Evolutionary conservation across 164 flowering plant genomes (phyloP), one percentile per base, ranked within the genome.

Genomic region (Buxus sempervirens): DNA sequence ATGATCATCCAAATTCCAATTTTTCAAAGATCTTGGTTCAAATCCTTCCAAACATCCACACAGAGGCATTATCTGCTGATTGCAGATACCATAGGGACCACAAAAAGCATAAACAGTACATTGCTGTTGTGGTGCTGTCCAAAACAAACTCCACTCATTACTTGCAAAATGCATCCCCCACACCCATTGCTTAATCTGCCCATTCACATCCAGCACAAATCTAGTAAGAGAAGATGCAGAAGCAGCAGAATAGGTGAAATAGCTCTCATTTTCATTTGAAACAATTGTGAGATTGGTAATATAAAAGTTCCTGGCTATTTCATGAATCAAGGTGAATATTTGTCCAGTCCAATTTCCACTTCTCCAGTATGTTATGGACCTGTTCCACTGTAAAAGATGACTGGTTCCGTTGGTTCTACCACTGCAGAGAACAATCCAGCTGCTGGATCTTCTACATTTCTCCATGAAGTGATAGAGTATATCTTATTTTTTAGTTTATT

Each of bases 31-130:
- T 0, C 1, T 45, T 7, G 66, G 54, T 23, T 48, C 9, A 45
- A 79, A 79, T 13, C 81, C 81, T 23, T 26, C 27, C 45, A 70
- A 21, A 22, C 81, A 77, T 19, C 16, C 27, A 24, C 80, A 77
- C n/a, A 28, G n/a, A 2, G 64, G 65, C 45, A 18, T 5, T 25
- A 2, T 45, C 13, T 19, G 53, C 45, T 62, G 32, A 26, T 67
- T 49, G 51, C 81, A 75, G 64, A 4, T 51, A 16, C 77, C 77
- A 58, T 66, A 79, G 51, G 75, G 21, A 8, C 81, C 81, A 67
- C 81, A 75, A 12, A 66, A 57, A 49, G 56, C 60, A 54, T 66
- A 64, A 15, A 67, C 77, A 14, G 59, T 64, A 22, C 78, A 75
- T 22, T 19, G 60, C 4, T 57, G 55, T 24, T 48, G 54, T 0